Evolutionary conservation across 192 early-diverging fungal species (phyloP).

Genomic region (Funneliformis mosseae): DNA sequence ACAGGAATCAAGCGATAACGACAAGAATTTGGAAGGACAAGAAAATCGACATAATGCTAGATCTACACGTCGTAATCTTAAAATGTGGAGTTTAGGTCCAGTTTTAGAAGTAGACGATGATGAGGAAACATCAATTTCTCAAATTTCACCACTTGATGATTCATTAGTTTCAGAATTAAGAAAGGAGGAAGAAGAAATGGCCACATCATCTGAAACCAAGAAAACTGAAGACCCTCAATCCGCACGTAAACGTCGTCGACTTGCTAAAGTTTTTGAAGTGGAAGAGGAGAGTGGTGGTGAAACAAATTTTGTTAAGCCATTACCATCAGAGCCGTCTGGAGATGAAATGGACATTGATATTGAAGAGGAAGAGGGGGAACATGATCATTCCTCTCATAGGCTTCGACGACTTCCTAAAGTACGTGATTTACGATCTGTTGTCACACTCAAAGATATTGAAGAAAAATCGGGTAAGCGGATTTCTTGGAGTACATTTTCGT

Average conservation of each 20-base stretch:
- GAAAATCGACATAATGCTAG: background rate
- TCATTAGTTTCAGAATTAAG: background rate
- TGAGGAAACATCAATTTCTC: background rate
- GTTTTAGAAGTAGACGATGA: background rate
- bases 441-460: conserved; percentile 18
- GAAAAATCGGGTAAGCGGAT: conserved; percentile 7
- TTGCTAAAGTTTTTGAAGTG: background rate
- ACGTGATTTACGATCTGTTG: conserved; percentile 6
- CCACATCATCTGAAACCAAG: background rate
- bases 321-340: background rate
- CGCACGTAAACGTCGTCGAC: background rate
- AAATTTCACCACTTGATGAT: background rate
- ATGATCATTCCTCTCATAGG: background rate
- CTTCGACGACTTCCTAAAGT: conserved; percentile 15
- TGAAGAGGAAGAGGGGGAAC: background rate
- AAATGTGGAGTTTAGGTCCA: background rate
- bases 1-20: background rate
- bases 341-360: background rate
- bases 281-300: background rate
- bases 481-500: conserved; percentile 7
- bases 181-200: background rate
- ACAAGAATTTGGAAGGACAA: background rate
- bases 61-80: background rate
- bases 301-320: background rate
- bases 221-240: background rate